Base-by-base conservation (phyloP, 345 rosid species). In the Excoecaria agallocha region DNA sequence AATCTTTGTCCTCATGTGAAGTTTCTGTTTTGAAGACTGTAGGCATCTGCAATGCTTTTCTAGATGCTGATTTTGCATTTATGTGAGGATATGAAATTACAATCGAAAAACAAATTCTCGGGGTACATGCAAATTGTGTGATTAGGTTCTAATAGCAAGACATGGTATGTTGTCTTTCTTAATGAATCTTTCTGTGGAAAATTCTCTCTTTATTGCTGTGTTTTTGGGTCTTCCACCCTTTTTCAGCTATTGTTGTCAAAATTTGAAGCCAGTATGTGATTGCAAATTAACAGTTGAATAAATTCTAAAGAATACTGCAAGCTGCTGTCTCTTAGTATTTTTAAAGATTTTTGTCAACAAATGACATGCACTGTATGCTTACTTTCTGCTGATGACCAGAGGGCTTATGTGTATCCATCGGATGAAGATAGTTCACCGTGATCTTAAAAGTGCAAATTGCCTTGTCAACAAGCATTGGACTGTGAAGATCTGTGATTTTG, bases 331-430 rank as follows among this genome's bases (percentile, higher is more conserved):
- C 8, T 3, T 50, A 35, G n/a, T 39, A 48, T 38, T 8, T 62
- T 35, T 30, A 30, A 59, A 20, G 30, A 22, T 17, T 24, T 60
- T 70, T 17, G 6, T 16, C 25, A 24, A 73, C 3, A 39, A 50
- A 52, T 15, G 37, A 49, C 12, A 20, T 77, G 50, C 48, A 38
- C 63, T 66, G 17, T 57, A 6, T 35, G 48, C 69, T 77, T 61
- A 74, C 48, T 55, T 69, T 78, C 12, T 74, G 49, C 48, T 73
- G 74, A 38, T 72, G 52, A 57, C 3, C 63, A 96, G 99, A 93
- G 99, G 99, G 12, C 81, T 96, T 92, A 96, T 96, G 98, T 96
- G 98, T 83, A 85, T 96, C 61, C 99, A 96, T 79, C 85, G 98
- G 65, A 96, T 93, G 98, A 93, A 93, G 86, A 89, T 96, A 76